These are phyloP conservation scores for Cudoniella acicularis DNA, from an alignment of 495 filamentous ascomycete genomes.

Conservation along the genomic window DNA sequence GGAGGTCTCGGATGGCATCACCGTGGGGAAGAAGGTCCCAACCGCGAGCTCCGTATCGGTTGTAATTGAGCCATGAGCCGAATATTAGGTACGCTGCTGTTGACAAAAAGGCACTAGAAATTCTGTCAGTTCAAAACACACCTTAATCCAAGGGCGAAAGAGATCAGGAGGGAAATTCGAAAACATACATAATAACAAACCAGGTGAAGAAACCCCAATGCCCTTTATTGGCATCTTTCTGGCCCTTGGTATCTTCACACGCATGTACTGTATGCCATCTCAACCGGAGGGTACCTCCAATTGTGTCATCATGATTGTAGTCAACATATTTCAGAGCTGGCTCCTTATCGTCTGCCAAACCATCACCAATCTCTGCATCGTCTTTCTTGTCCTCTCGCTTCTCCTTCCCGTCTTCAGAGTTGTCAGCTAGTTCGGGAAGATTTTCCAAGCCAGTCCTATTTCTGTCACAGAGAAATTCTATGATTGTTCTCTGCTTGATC, in stretches of 20 bases:
- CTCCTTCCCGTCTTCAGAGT: slow-evolving; percentile 33
- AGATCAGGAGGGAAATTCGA: not conserved
- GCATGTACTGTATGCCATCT: slow-evolving; percentile 84
- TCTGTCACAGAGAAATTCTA: slow-evolving; percentile 80
- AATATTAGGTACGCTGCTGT: slow-evolving; percentile 93
- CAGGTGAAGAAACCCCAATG: slow-evolving; percentile 97
- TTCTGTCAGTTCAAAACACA: slow-evolving; percentile 1
- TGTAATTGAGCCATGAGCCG: slow-evolving; percentile 98
- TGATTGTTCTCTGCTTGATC: slow-evolving; percentile 60
- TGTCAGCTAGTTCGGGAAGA: slow-evolving; percentile 45
- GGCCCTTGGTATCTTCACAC: slow-evolving; percentile 60
- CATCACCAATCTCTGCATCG: slow-evolving; percentile 41
- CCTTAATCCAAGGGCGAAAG: slow-evolving; percentile 1
- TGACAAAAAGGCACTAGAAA: slow-evolving; percentile 70
- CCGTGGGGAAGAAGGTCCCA: slow-evolving; percentile 95
- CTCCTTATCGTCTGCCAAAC: too few species aligned
- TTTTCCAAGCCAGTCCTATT: slow-evolving; percentile 67
- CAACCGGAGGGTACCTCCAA: slow-evolving; percentile 57
- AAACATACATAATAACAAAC: slow-evolving; percentile 90
- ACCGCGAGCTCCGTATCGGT: slow-evolving; percentile 87
- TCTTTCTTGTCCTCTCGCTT: slow-evolving; percentile 30
- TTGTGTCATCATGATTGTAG: slow-evolving; percentile 53
- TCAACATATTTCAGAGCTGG: slow-evolving; percentile 68
- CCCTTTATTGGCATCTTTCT: slow-evolving; percentile 32
- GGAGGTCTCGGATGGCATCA: slow-evolving; percentile 86